A percentile compares a stretch with the other conserved stretches of the same genome.
Evolutionary conservation across 495 filamentous ascomycete genomes (phyloP).

Genomic region (Penicillium canescens): DNA sequence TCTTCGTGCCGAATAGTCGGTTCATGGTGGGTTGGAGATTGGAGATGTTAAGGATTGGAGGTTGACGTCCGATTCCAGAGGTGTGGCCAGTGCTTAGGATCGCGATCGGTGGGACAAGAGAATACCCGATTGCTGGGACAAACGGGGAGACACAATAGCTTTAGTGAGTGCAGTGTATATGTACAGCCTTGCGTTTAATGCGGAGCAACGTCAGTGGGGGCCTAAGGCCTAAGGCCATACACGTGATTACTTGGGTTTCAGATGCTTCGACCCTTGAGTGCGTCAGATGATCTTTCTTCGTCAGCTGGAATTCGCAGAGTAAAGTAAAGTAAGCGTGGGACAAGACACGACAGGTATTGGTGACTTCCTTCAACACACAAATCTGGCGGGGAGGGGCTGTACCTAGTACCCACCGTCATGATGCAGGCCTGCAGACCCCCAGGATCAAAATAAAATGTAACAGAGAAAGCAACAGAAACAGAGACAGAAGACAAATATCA

Average conservation of each 20-base stretch:
- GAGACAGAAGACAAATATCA: background rate
- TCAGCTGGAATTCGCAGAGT: background rate
- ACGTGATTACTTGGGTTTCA: slow-evolving; percentile 2
- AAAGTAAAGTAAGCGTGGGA: background rate
- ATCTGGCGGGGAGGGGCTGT: slow-evolving; percentile 5
- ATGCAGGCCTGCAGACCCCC: background rate
- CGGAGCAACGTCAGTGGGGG: background rate
- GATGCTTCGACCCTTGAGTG: background rate
- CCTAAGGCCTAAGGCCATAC: background rate
- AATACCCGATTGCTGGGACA: slow-evolving; percentile 1
- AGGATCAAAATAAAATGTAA: background rate
- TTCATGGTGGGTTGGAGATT: slow-evolving; percentile 64
- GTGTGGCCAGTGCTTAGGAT: slow-evolving; percentile 9
- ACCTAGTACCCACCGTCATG: background rate
- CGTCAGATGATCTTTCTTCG: slow-evolving; percentile 1
- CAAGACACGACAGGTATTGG: background rate
- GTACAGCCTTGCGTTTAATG: slow-evolving; percentile 30
- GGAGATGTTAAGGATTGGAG: slow-evolving; percentile 2
- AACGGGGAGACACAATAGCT: no score
- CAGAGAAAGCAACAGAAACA: background rate
- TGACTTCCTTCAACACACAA: slow-evolving; percentile 1
- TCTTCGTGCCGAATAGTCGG: slow-evolving; percentile 90
- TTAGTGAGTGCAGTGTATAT: no score
- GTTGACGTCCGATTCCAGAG: slow-evolving; percentile 1
- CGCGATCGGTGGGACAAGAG: slow-evolving; percentile 7